Evolutionary conservation across 192 early-diverging fungal genomes (phyloP), one percentile per base, ranked within the genome.

Genomic region (Neocallimastix lanati): DNA sequence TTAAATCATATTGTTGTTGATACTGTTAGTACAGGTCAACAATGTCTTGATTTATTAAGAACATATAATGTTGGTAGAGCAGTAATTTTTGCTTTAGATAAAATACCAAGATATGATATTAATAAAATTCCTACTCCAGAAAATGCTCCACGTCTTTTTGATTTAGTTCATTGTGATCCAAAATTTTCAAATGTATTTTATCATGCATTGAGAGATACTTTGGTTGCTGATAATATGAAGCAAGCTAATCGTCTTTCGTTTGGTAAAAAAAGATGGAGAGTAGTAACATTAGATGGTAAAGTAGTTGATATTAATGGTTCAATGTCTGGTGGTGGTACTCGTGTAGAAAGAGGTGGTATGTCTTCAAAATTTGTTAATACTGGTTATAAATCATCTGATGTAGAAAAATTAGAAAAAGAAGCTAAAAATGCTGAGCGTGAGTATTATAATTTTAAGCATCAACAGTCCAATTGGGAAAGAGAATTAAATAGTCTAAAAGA

Each of bases 1-100:
- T 87, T 99, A 79, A 91, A 97, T 78, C 88, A 92, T 78, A 96
- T 99, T 82, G 93, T 99, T 0, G 96, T 97, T 29, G 95, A 96
- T 58, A 91, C 90, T 4, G 96, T 98, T 12, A 89, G 92, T 77
- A 87, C 89, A 0, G 98, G 88, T 2, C 95, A 98, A 82, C 86
- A 91, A 58, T 98, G 96, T 79, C 90, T 99, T 38, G 94, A 98
- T 81, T 92, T 92, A 81, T 84, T 99, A 50, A 93, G 93, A 80
- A 87, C 88, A 80, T 90, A 93, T 81, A 93, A 93, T 78, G 83
- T 98, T 29, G 98, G 98, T 58, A 89, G 95, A 30, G 96, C 93
- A 1, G 87, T 88, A 0, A 95, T 98, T 78, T 88, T 95, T 29
- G 87, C 93, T 33, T 86, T 99, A 4, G 91, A 94, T 80, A 92